Evolutionary conservation across 768 basidiomycete genomes (phyloP), one percentile per base, ranked within the genome.

Genomic region (Leccinum longicurvipes): DNA sequence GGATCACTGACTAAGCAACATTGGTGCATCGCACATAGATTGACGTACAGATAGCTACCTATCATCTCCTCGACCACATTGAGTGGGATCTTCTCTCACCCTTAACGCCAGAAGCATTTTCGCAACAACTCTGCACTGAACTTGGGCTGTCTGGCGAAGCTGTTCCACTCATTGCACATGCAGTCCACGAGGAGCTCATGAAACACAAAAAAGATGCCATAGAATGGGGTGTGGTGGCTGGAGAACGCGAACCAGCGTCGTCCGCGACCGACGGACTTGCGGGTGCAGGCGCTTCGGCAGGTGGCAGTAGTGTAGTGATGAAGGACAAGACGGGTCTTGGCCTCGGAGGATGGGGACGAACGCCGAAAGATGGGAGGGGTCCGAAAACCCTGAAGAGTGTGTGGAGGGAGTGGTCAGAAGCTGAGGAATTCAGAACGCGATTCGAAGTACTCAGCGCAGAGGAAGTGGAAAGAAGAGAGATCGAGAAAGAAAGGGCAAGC

Each of bases 71-170:
- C 54, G 97, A 99, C 74, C 91, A 94, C 67, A 93, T 99, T 61
- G 97, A 99, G 73, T 99, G 96, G 96, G 96, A 99, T 72, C 81
- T 98, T n/a, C 82, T 91, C 46, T 96, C 95, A 4, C 82, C 89
- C 4, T 79, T 98, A 34, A 95, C 93, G 0, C 96, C 96, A 1
- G 89, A 96, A 68, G 78, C 75, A 1, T 98, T 98, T 64, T 82
- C 96, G 0, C 73, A 75, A 36, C 84, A 82, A 49, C 86, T 98
- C 31, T 93, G 91, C 64, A 70, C 78, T 23, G 97, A 98, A 59
- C 82, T 98, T 15, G 94, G 93, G 7, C 79, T 99, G 3, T 79
- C 87, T 1, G 91, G 93, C 36, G 93, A 95, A 69, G 91, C 95
- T 0, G 68, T 86, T 6, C 93, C 96, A 6, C 82, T 98, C 51